Conservation (phyloP, 129 eudicot genomes). For the Centrapalus pauciflorus region DNA sequence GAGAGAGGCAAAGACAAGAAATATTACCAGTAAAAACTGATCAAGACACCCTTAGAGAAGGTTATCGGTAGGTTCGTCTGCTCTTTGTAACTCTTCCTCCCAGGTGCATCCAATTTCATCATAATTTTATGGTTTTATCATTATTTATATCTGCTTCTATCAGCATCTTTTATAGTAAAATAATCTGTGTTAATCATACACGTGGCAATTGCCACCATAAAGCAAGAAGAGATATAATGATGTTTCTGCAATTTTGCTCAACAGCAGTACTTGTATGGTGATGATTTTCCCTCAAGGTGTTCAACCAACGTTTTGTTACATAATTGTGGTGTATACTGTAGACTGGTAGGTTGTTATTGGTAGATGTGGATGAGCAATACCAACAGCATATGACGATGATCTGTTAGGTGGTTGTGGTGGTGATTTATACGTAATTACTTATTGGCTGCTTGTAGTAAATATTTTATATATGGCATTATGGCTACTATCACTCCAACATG, state of each 20-base stretch:
- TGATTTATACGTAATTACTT: not conserved
- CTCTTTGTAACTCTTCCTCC: not conserved
- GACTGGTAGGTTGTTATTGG: not conserved
- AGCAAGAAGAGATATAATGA: not conserved
- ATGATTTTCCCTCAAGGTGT: not conserved
- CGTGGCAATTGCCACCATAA: not conserved
- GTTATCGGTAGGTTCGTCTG: conserved; percentile 58
- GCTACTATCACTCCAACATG: too few species aligned
- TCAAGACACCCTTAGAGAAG: conserved; percentile 94
- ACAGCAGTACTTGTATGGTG: not conserved
- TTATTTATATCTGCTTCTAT: not conserved
- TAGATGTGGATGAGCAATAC: not conserved
- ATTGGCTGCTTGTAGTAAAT: not conserved
- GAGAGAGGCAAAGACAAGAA: conserved; percentile 33
- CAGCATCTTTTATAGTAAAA: not conserved
- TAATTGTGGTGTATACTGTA: too few species aligned
- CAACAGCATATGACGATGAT: not conserved
- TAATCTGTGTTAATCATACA: too few species aligned
- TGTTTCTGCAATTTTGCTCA: not conserved
- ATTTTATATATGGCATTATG: too few species aligned
- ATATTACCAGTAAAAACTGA: conserved; percentile 80
- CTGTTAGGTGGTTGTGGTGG: not conserved
- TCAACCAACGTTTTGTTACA: not conserved
- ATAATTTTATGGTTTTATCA: not conserved
- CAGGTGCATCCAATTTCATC: not conserved